Evolutionary conservation across 2,329 filamentous ascomycete genomes (phyloP).

Genomic region (Colletotrichum theobromicola): DNA sequence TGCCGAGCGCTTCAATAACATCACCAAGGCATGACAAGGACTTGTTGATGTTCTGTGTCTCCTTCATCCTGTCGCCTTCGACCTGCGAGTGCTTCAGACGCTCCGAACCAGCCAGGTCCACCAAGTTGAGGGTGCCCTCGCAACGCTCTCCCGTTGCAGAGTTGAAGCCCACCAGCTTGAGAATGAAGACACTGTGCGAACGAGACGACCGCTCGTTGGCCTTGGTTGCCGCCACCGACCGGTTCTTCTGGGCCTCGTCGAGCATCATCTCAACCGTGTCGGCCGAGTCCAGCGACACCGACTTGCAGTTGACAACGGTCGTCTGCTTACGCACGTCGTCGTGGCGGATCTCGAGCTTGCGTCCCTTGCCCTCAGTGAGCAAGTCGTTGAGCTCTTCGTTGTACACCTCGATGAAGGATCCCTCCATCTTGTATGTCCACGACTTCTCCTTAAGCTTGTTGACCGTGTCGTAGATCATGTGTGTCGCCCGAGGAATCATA

Average conservation of each 20-base stretch:
- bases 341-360: constrained; percentile 88
- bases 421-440: constrained; percentile 94
- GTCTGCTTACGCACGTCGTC: constrained; percentile 84
- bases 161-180: constrained; percentile 79
- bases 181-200: constrained; percentile 94
- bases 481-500: constrained; percentile 93
- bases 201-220: constrained; percentile 94
- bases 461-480: constrained; percentile 92
- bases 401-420: constrained; percentile 96
- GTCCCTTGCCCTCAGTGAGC: constrained; percentile 60
- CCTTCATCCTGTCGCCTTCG: constrained; percentile 85
- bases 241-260: constrained; percentile 80
- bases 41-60: constrained; percentile 98
- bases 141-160: constrained; percentile 79
- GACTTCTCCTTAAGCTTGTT: constrained; percentile 85
- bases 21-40: constrained; percentile 90
- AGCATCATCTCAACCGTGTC: constrained; percentile 82
- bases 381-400: constrained; percentile 96
- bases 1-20: constrained; percentile 91
- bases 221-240: constrained; percentile 94
- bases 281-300: constrained; percentile 78
- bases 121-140: constrained; percentile 93
- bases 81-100: constrained; percentile 85
- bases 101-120: constrained; percentile 94
- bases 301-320: constrained; percentile 79